Evolutionary conservation across 2,329 filamentous ascomycete species (phyloP).

Genomic region (Hymenoscyphus scutula): DNA sequence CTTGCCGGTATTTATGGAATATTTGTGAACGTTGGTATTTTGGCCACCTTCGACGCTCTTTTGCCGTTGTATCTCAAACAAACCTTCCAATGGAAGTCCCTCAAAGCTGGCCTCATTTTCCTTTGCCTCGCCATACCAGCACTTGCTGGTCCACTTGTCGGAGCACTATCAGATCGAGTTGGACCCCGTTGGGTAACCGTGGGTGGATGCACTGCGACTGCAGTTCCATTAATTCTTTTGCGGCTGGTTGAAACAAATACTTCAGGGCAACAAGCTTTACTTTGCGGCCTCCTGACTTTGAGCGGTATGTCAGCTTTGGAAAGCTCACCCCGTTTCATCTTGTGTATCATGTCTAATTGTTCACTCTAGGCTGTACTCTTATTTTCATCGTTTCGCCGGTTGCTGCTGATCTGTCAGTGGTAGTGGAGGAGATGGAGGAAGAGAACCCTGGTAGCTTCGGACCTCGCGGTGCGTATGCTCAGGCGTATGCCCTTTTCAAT

Average conservation of each 20-base stretch:
- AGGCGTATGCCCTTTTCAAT: slow-evolving; percentile 56
- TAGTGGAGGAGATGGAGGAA: slow-evolving; percentile 53
- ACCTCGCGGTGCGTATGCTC: slow-evolving; percentile 53
- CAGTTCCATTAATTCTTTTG: slow-evolving; percentile 60
- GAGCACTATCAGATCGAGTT: slow-evolving; percentile 46
- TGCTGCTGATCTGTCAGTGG: slow-evolving; percentile 64
- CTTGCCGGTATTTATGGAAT: slow-evolving; percentile 40
- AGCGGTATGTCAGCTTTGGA: slow-evolving; percentile 27
- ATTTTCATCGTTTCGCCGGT: slow-evolving; percentile 59
- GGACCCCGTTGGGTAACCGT: slow-evolving; percentile 62
- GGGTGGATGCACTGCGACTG: slow-evolving; percentile 53
- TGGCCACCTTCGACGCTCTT: slow-evolving; percentile 53
- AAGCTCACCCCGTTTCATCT: neutral
- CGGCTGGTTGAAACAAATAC: slow-evolving; percentile 59
- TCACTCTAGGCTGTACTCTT: slow-evolving; percentile 39
- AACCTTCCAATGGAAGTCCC: slow-evolving; percentile 52
- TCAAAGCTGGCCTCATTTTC: slow-evolving; percentile 54
- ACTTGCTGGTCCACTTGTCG: slow-evolving; percentile 56
- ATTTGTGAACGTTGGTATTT: slow-evolving; percentile 46
- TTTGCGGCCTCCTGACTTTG: slow-evolving; percentile 60
- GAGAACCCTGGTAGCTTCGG: slow-evolving; percentile 50
- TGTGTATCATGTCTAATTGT: neutral
- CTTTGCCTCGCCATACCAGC: slow-evolving; percentile 56
- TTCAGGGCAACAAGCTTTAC: slow-evolving; percentile 58
- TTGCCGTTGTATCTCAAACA: slow-evolving; percentile 51